Base-by-base conservation (phyloP, 2,329 filamentous ascomycete species). In the Monascus ruber region DNA sequence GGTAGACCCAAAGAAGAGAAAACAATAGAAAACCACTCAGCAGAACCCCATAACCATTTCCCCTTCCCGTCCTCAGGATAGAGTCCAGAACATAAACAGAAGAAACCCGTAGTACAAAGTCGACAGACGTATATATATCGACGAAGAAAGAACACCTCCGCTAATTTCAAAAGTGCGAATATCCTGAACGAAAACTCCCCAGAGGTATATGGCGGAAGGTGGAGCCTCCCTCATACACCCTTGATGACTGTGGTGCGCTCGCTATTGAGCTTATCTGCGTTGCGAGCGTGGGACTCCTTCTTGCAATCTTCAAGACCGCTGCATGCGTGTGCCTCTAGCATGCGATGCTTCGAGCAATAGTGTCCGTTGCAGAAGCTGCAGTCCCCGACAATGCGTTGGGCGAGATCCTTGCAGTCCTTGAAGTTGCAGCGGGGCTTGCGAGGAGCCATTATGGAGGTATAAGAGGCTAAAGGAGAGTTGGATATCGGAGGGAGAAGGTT, bases 221-320 rank as follows among this genome's bases (percentile, higher is more conserved):
- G 17, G 26, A 31, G 36, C 24, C 6, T 8, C 4, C 11, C 28
- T 56, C 76, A 94, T 62, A 94, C 81, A 46, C 88, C 88, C 67
- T 84, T 88, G 68, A 96, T 91, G 54, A 93, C 87, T 47, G 89
- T 83, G 35, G 91, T 98, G 58, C 89, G 76, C 73, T 98, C 89
- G 42, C 81, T 78, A 65, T 95, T 85, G 59, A 98, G 72, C 69
- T 93, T 88, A 49, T 87, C 83, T 43, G 86, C 85, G 63, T 98
- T 98, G 50, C 87, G 80, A 63, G 93, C 86, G 66, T 94, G 86
- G 35, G 85, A 89, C 64, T 94, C 87, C 72, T 94, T 91, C 75
- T 95, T 94, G 75, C 89, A 95, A 68, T 94, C 85, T 71, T 96
- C 91, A 41, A 98, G 72, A 32, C 87, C 87, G 47, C 77, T 79